Evolutionary conservation across 305 asterid species (phyloP).

Genomic region (Solanum hybrid): DNA sequence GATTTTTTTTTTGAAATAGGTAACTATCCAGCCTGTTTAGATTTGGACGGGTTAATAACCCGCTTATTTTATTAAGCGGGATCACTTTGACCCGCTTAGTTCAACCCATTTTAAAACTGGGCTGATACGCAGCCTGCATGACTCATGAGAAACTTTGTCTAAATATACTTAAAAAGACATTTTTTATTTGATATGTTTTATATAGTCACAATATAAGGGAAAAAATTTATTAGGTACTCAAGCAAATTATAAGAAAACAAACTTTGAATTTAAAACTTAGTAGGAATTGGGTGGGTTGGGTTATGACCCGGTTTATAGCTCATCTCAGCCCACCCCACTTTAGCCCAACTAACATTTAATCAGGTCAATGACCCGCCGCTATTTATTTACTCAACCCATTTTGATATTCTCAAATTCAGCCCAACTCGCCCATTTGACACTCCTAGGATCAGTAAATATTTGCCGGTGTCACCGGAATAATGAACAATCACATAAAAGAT

Average conservation of each 20-base stretch:
- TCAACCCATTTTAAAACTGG: background rate
- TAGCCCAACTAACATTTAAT: background rate
- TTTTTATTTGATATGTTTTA: background rate
- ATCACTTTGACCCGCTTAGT: background rate
- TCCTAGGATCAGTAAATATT: background rate
- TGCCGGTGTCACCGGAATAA: background rate
- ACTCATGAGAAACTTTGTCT: background rate
- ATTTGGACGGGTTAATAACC: background rate
- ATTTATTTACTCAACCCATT: background rate
- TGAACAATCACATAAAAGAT: background rate
- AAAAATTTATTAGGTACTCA: background rate
- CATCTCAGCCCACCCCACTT: background rate
- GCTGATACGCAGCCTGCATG: background rate
- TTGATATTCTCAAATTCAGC: background rate
- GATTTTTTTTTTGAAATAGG: too few species aligned
- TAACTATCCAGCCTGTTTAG: background rate
- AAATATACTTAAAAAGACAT: too few species aligned
- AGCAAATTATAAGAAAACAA: background rate
- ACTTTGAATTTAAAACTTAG: background rate
- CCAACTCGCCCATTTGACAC: background rate
- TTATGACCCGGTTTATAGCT: background rate
- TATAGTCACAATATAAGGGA: background rate
- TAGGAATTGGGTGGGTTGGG: background rate
- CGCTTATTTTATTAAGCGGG: background rate
- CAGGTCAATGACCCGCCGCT: background rate